Percentiles rank a stretch among this genome's conserved stretches.
These are phyloP conservation scores for Talaromyces sp. DNA, from an alignment of 2,329 filamentous ascomycete genomes.

Conservation along the genomic window DNA sequence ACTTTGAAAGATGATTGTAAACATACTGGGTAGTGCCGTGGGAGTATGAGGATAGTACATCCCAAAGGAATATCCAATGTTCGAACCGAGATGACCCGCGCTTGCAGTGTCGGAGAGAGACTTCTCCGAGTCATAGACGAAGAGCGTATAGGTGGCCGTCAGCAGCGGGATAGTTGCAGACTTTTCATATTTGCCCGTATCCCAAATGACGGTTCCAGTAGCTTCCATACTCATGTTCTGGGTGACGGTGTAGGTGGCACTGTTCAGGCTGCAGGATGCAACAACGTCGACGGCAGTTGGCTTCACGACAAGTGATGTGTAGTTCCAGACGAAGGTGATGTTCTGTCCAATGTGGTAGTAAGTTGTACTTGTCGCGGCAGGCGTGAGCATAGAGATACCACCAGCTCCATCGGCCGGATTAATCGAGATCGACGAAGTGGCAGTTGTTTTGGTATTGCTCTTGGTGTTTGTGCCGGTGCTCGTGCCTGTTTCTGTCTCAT, in stretches of 20 bases:
- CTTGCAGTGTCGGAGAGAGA: conserved; percentile 54
- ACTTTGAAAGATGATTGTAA: not conserved
- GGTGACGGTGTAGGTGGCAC: conserved; percentile 63
- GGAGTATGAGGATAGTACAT: conserved; percentile 63
- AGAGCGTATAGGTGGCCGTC: conserved; percentile 64
- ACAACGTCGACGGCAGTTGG: conserved; percentile 64
- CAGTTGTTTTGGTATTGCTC: conserved; percentile 25
- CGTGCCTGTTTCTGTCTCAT: conserved; percentile 17
- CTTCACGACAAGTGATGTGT: conserved; percentile 63
- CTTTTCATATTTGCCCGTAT: conserved; percentile 58
- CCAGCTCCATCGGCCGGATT: conserved; percentile 59
- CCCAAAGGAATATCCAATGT: conserved; percentile 59
- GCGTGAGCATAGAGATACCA: conserved; percentile 65
- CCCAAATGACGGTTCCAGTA: conserved; percentile 61
- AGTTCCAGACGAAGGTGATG: conserved; percentile 70
- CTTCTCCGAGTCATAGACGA: conserved; percentile 62
- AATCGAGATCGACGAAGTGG: conserved; percentile 46
- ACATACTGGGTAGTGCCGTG: conserved; percentile 53
- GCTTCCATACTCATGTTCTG: conserved; percentile 58
- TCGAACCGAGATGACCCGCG: conserved; percentile 59
- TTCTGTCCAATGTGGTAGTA: conserved; percentile 68
- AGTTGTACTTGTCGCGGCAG: conserved; percentile 52
- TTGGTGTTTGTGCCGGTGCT: conserved; percentile 20
- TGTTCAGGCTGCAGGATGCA: conserved; percentile 62
- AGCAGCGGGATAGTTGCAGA: conserved; percentile 56